Conservation (phyloP, 306 rosid genomes). For the Alnus glutinosa region DNA sequence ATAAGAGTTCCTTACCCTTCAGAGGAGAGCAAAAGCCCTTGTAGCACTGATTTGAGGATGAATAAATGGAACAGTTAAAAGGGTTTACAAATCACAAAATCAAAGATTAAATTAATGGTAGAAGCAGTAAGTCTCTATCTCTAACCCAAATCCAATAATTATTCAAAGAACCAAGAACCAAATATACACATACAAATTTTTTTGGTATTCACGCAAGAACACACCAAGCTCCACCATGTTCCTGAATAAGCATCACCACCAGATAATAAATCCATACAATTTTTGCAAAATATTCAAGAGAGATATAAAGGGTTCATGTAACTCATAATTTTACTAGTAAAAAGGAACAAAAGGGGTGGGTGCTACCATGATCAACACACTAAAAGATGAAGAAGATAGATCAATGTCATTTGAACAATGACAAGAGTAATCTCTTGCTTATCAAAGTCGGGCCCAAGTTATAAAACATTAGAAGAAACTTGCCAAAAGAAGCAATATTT, state of each 20-base stretch:
- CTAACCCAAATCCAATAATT: not conserved
- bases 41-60: slow-evolving; percentile 69
- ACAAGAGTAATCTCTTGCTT: too few species aligned
- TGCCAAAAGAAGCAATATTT: too few species aligned
- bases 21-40: slow-evolving; percentile 95
- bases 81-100: slow-evolving; percentile 9
- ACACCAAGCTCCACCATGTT: not conserved
- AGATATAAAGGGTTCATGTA: not conserved
- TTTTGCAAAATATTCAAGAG: not conserved
- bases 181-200: not conserved
- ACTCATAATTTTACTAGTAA: not conserved
- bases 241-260: not conserved
- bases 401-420: too few species aligned
- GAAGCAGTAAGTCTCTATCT: slow-evolving; percentile 3
- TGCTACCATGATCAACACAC: too few species aligned
- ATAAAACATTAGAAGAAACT: too few species aligned
- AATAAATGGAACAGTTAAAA: slow-evolving; percentile 13
- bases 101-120: not conserved
- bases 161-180: not conserved
- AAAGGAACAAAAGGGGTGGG: too few species aligned
- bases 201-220: not conserved
- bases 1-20: slow-evolving; percentile 68
- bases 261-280: not conserved
- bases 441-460: too few species aligned
- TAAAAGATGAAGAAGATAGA: too few species aligned